Evolutionary conservation across 202 grass and related monocot genomes (phyloP), one percentile per base, ranked within the genome.

Genomic region (Eragrostis tef): DNA sequence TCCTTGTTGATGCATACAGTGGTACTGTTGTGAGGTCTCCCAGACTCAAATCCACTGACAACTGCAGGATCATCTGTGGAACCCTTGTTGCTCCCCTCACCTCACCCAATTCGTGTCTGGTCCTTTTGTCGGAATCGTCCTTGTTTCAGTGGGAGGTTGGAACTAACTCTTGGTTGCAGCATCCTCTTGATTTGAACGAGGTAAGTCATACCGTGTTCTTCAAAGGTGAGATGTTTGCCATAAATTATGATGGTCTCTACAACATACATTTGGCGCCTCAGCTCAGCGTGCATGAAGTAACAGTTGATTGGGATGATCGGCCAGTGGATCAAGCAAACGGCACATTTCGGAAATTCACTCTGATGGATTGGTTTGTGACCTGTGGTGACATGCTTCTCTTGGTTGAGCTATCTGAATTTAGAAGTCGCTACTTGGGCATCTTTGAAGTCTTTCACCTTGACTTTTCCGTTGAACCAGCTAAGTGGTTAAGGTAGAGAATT

Each of bases 351-450:
- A 39, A 4, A 39, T 5, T 39, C 34, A 39, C 34, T 39, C 3
- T 39, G 2, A 39, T 39, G 34, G 1, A 39, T 39, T 80, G 57
- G 78, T n/a, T 93, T 69, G 79, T 93, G 21, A 75, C 52, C 11
- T 81, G 78, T 42, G 85, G 75, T 50, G 70, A 84, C n/a, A 78
- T 84, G 78, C 82, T 93, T 83, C 48, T 83, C 54, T 7, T 87
- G 74, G 56, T 81, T 50, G 14, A 26, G 21, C 22, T 80, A 56
- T 47, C n/a, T 6, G 0, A 29, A 11, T 19, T 15, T 16, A 1
- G 0, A 8, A 16, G 17, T 70, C 12, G 27, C n/a, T 3, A 47
- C 22, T 27, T 36, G 59, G 27, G 5, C 45, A 86, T 31, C 56
- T 74, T 86, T 24, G 6, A 31, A 49, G 43, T 75, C 8, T 80